Evolutionary conservation across 78 protist species (phyloP).

Genomic region (Pigoraptor vietnamica): DNA sequence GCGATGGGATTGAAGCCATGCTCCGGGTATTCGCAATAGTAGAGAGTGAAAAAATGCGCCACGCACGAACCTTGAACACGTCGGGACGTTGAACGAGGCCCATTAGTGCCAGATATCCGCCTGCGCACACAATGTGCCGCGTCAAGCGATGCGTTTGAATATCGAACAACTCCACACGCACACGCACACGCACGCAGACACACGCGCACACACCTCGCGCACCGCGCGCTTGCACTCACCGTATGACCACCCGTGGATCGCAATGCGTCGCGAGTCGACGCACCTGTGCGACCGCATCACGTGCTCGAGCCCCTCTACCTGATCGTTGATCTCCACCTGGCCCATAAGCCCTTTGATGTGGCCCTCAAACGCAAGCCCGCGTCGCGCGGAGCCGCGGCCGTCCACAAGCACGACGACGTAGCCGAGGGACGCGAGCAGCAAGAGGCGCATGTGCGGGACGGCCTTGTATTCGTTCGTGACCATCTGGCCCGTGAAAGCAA

Average conservation of each 20-base stretch:
- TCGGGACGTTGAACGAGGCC: conserved; percentile 64
- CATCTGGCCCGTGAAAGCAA: too few species aligned
- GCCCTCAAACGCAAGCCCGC: conserved; percentile 43
- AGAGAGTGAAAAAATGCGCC: background rate
- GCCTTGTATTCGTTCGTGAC: background rate
- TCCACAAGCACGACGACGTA: conserved; percentile 49
- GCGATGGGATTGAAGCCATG: too few species aligned
- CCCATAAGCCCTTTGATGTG: conserved; percentile 36
- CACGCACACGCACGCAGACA: background rate
- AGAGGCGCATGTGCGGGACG: background rate
- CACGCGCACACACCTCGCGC: background rate
- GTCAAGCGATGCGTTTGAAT: too few species aligned
- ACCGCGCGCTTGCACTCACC: conserved; percentile 43
- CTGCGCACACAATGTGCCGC: too few species aligned
- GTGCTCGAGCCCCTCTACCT: conserved; percentile 35
- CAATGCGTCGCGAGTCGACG: conserved; percentile 41
- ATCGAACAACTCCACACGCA: background rate
- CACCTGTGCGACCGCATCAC: background rate
- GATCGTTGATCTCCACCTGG: conserved; percentile 55
- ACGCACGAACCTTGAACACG: conserved; percentile 54
- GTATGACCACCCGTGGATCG: conserved; percentile 60
- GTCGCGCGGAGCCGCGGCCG: conserved; percentile 35
- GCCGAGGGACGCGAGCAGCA: conserved; percentile 30
- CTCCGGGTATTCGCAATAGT: background rate
- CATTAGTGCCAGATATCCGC: conserved; percentile 83